Conservation (phyloP, 139 green algal genomes). For the Mychonastes homosphaera region DNA sequence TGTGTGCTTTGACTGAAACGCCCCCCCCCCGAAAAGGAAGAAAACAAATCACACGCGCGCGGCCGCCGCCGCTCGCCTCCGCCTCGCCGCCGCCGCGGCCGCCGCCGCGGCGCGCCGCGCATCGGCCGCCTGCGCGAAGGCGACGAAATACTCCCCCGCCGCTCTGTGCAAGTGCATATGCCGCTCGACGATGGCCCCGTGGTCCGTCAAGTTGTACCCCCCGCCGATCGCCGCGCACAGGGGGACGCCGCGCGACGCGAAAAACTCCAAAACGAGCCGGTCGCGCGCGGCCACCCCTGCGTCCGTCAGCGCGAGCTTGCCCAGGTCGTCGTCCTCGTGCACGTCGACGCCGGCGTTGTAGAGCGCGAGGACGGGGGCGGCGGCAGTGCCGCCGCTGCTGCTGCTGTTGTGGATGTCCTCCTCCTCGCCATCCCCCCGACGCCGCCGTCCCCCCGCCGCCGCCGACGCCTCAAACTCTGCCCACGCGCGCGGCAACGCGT, state of each 20-base stretch:
- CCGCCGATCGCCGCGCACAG: conserved; percentile 41
- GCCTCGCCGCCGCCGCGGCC: too few species aligned
- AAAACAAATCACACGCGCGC: too few species aligned
- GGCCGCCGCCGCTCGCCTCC: too few species aligned
- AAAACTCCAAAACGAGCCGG: conserved; percentile 25
- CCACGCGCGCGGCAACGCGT: neutral
- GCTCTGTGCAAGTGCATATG: conserved; percentile 35
- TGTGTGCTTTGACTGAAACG: too few species aligned
- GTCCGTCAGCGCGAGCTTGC: conserved; percentile 28
- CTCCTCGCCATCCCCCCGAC: too few species aligned
- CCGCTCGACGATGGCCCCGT: conserved; percentile 29
- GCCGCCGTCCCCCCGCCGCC: neutral
- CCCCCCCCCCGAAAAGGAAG: too few species aligned
- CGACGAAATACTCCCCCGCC: conserved; percentile 14
- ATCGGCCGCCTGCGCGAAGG: conserved; percentile 4
- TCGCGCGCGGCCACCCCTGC: conserved; percentile 34
- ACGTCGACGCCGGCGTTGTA: conserved; percentile 56
- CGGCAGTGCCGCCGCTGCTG: too few species aligned
- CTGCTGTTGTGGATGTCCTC: too few species aligned
- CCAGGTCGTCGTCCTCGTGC: conserved; percentile 35
- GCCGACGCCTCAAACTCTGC: neutral
- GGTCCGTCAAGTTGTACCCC: conserved; percentile 34
- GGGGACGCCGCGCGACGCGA: conserved; percentile 19
- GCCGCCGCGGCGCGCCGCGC: neutral
- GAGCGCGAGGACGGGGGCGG: conserved; percentile 37